Evolutionary conservation across 345 rosid genomes (phyloP), one percentile per base, ranked within the genome.

Genomic region (Salix purpurea): DNA sequence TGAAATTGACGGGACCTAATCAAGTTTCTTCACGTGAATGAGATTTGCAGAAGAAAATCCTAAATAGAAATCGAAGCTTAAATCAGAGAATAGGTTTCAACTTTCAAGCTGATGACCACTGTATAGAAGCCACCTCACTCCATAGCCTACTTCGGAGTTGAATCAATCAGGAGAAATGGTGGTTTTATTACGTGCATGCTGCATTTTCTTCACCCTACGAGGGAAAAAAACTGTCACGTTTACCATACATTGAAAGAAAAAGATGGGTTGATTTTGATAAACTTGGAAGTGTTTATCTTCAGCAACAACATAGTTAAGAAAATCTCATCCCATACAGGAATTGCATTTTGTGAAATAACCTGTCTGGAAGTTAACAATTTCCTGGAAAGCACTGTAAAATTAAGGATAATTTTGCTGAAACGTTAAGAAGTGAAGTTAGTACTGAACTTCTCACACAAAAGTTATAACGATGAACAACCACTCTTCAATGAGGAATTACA

Each of bases 1-100:
- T 76, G 77, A 76, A 71, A 72, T 37, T 71, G 50, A 76, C 23
- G 52, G 74, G 39, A 52, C 39, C 70, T 5, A 74, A 58, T n/a
- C 70, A 81, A 72, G 60, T 24, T 26, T 36, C 71, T 11, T 5
- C 4, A 23, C 26, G 6, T 13, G 11, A 16, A 65, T 65, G 40
- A 30, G 21, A 26, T 1, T 5, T 16, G 68, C 11, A 32, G 39
- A 65, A 28, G 68, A 34, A 65, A 26, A 65, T 19, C 23, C n/a
- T 32, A 32, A 4, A 18, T 65, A 65, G 39, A 65, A 65, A 28
- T 65, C 68, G 32, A 65, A 26, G 68, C 68, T 65, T 7, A 16
- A 28, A 30, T 14, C 39, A 12, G 68, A 65, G 39, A 65, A n/a
- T 0, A 23, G 62, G 62, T 23, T 58, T n/a, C 62, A 58, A 23